These are phyloP conservation scores for Blepharisma japonicum DNA, from an alignment of 73 alveolate genomes.

Conservation along the genomic window DNA sequence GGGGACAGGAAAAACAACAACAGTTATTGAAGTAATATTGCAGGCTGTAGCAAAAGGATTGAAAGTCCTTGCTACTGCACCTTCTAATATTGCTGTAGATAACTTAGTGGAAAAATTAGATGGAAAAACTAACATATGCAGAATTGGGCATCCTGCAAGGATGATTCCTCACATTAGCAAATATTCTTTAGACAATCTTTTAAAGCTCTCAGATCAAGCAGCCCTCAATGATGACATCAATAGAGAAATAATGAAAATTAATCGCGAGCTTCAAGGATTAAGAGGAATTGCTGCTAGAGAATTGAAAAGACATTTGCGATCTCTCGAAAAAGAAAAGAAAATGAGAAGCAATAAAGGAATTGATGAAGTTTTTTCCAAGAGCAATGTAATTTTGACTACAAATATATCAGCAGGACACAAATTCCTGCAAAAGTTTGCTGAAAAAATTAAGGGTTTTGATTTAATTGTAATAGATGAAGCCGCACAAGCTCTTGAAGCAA, in stretches of 20 bases:
- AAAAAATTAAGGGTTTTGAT: slow-evolving; percentile 78
- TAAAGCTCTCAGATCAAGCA: slow-evolving; percentile 33
- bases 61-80: slow-evolving; percentile 93
- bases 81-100: slow-evolving; percentile 98
- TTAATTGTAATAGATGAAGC: slow-evolving; percentile 96
- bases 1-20: slow-evolving; percentile 98
- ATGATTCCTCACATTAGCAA: slow-evolving; percentile 75
- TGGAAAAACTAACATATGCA: slow-evolving; percentile 56
- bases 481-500: slow-evolving; percentile 94
- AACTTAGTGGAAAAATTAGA: slow-evolving; percentile 89
- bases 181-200: slow-evolving; percentile 79
- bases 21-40: slow-evolving; percentile 91
- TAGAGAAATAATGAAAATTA: slow-evolving; percentile 46
- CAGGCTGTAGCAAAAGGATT: slow-evolving; percentile 73
- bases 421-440: slow-evolving; percentile 50
- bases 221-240: slow-evolving; percentile 59
- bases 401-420: slow-evolving; percentile 15
- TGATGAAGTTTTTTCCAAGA: slow-evolving; percentile 40
- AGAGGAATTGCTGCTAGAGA: slow-evolving; percentile 34
- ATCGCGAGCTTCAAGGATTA: slow-evolving; percentile 54
- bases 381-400: slow-evolving; percentile 1
- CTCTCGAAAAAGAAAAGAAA: slow-evolving; percentile 35
- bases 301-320: slow-evolving; percentile 30
- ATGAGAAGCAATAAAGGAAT: slow-evolving; percentile 43
- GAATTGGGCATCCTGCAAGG: slow-evolving; percentile 99